A percentile compares a stretch with the other conserved stretches of the same genome.
Conservation (phyloP, 2,329 filamentous ascomycete species). For the Aspergillus sojae region DNA sequence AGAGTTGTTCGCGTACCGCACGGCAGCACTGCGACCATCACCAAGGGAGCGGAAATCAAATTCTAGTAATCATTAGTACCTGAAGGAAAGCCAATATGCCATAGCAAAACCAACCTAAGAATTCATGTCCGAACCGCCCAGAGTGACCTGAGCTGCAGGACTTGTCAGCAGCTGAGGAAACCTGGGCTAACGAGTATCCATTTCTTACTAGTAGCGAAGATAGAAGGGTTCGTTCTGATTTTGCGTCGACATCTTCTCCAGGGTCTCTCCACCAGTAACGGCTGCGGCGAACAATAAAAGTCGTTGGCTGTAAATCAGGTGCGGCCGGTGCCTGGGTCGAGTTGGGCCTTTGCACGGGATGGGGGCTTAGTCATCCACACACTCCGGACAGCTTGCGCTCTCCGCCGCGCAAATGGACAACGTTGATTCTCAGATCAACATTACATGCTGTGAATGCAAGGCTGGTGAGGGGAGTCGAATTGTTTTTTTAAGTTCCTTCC, state of each 20-base stretch:
- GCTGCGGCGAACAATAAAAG: slow-evolving; percentile 7
- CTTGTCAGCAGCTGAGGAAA: slow-evolving; percentile 45
- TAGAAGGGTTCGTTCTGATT: slow-evolving; percentile 85
- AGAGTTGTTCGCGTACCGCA: slow-evolving; percentile 98
- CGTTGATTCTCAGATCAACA: slow-evolving; percentile 36
- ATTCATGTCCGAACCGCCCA: slow-evolving; percentile 96
- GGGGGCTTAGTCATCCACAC: slow-evolving; percentile 50
- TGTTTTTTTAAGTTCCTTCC: slow-evolving; percentile 30
- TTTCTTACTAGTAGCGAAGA: slow-evolving; percentile 88
- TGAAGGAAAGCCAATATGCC: slow-evolving; percentile 21
- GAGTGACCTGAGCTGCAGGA: slow-evolving; percentile 85
- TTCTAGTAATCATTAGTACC: slow-evolving; percentile 58
- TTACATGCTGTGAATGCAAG: slow-evolving; percentile 39
- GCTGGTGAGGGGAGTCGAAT: slow-evolving; percentile 40
- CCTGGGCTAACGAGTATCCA: slow-evolving; percentile 31
- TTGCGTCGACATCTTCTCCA: slow-evolving; percentile 61
- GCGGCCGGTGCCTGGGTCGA: neutral
- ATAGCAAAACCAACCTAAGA: slow-evolving; percentile 69
- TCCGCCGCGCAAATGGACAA: slow-evolving; percentile 45
- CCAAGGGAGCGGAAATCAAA: slow-evolving; percentile 94
- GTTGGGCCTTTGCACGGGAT: slow-evolving; percentile 18
- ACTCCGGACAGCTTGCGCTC: slow-evolving; percentile 38
- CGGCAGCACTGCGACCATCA: slow-evolving; percentile 89
- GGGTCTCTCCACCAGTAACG: slow-evolving; percentile 11
- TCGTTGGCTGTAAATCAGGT: slow-evolving; percentile 14